Conservation (phyloP, 163 green algal species). For the Chlamydomonas reinhardtii region DNA sequence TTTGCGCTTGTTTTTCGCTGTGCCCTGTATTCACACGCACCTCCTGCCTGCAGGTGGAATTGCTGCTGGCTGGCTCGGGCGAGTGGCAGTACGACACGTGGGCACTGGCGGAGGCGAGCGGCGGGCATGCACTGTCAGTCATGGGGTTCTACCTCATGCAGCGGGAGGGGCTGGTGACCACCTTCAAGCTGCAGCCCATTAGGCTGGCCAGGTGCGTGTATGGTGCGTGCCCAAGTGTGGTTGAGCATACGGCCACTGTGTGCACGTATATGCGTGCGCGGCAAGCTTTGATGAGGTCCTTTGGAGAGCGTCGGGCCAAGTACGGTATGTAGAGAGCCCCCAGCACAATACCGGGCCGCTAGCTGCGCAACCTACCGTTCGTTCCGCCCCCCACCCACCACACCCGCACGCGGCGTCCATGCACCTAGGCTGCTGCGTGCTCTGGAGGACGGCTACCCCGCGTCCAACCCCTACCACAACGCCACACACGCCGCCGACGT, state of each 20-base stretch:
- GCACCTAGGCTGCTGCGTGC: conserved; percentile 40
- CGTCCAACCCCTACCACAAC: conserved; percentile 87
- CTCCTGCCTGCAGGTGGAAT: neutral
- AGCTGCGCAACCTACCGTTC: too few relatives aligned
- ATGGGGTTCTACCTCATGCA: conserved; percentile 55
- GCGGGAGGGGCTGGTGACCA: neutral
- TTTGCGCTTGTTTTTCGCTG: too few relatives aligned
- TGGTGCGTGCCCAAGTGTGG: neutral
- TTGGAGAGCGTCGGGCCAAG: too few relatives aligned
- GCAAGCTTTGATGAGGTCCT: too few relatives aligned
- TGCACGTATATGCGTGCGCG: too few relatives aligned
- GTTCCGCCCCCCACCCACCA: neutral
- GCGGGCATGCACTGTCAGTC: conserved; percentile 46
- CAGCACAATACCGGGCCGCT: too few relatives aligned
- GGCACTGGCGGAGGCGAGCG: conserved; percentile 40
- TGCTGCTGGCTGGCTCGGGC: neutral
- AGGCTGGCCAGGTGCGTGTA: neutral
- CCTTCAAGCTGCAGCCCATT: neutral
- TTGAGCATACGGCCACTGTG: too few relatives aligned
- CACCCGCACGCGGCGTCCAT: too few relatives aligned
- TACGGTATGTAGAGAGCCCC: too few relatives aligned
- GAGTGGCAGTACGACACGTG: conserved; percentile 69
- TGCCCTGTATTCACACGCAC: too few relatives aligned
- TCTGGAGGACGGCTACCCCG: conserved; percentile 64
- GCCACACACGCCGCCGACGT: conserved; percentile 87